A percentile compares a stretch with the other conserved stretches of the same genome.
Conservation (phyloP, 2,329 filamentous ascomycete species). For the Talaromyces sp. region DNA sequence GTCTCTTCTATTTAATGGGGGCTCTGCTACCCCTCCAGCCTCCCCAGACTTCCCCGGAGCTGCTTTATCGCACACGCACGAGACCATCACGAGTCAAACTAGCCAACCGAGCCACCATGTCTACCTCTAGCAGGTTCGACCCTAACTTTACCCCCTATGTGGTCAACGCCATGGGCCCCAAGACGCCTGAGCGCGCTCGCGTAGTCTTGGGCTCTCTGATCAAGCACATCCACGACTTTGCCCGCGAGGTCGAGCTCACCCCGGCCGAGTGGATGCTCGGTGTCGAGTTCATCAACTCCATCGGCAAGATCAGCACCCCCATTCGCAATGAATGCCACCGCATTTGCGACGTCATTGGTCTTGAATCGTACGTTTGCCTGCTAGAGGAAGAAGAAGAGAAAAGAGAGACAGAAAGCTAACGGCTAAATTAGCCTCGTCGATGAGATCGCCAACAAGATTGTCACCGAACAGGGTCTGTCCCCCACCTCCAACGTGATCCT, state of each 20-base stretch:
- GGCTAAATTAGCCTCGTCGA: conserved; percentile 62
- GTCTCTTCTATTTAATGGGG: not conserved
- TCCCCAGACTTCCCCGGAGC: not conserved
- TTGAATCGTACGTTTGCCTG: conserved; percentile 51
- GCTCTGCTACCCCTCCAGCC: not conserved
- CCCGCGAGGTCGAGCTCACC: conserved; percentile 70
- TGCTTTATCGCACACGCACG: not conserved
- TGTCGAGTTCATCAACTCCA: conserved; percentile 68
- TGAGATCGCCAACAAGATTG: conserved; percentile 67
- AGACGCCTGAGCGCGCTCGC: conserved; percentile 59
- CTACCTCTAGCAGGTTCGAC: conserved; percentile 51
- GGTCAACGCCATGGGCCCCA: conserved; percentile 67
- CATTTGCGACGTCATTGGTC: conserved; percentile 66
- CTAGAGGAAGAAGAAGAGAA: not conserved
- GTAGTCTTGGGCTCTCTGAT: conserved; percentile 61
- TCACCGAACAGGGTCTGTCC: conserved; percentile 55
- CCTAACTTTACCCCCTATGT: conserved; percentile 71
- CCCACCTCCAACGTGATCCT: conserved; percentile 73
- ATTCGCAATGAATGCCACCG: conserved; percentile 70
- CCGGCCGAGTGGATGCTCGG: conserved; percentile 72
- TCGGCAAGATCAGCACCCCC: conserved; percentile 63
- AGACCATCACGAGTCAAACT: not conserved
- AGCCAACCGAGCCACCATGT: conserved; percentile 1
- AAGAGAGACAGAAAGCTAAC: not conserved
- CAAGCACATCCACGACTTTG: conserved; percentile 71